Base-by-base conservation (phyloP, 108 stramenopile species). In the Stephanodiscus triporus region DNA sequence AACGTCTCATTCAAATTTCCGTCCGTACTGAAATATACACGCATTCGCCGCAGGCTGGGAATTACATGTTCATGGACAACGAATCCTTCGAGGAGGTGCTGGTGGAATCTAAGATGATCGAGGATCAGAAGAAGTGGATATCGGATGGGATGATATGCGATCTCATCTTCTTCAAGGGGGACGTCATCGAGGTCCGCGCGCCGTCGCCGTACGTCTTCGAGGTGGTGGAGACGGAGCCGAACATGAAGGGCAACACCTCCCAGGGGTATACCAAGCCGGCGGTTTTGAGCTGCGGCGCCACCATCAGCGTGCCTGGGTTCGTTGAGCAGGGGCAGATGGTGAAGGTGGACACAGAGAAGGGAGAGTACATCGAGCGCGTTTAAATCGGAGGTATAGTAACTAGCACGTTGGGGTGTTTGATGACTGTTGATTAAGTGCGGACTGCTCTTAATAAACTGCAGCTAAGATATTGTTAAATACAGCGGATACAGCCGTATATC, bases 161-260 rank as follows among this genome's bases (percentile, higher is more conserved):
- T 32, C 84, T 95, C 47, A 82, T 92, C 45, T 84, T 73, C 53
- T 97, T 91, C 80, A 96, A 96, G 70, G 94, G 76, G 10, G 85
- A 90, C 32, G 75, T 91, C 26, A 96, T 97, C 63, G 97, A 97
- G 48, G 90, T 96, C 6, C 73, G 78, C 14, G 81, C 95, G 29
- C 97, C 97, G 32, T 69, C 70, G 50, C 82, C 87, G 9, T 82
- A 77, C 58, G 63, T 86, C 17, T 94, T 89, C 42, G 80, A 85
- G 62, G 88, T 97, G 48, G 81, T 85, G 11, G 91, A 96, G 59
- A 96, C 95, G 19, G 95, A 92, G 62, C 97, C 97, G 7, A 92
- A 88, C 53, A 84, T 93, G 58, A 94, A 96, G 92, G 97, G 96
- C 17, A 97, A 96, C 75, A 97, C 97, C 0, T 86, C 94, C 8